Conservation (phyloP, 139 green algal species). For the Trebouxia sp. region DNA sequence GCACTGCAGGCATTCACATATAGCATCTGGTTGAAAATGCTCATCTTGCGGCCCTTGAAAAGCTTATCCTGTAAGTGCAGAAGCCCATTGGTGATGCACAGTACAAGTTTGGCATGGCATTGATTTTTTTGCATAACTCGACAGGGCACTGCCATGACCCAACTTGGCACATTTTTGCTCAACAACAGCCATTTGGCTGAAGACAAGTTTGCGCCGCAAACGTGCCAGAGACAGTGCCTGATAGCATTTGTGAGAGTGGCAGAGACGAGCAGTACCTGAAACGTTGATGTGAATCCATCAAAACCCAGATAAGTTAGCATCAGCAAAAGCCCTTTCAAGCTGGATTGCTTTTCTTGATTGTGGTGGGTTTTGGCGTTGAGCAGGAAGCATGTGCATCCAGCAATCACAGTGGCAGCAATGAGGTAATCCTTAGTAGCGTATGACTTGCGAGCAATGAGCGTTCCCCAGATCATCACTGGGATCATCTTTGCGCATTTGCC, state of each 20-base stretch:
- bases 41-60: constrained; percentile 96
- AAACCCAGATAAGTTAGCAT: constrained; percentile 87
- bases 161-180: not conserved
- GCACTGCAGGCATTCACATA: constrained; percentile 74
- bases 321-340: not conserved
- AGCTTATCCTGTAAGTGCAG: constrained; percentile 86
- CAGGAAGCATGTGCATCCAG: constrained; percentile 87
- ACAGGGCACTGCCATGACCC: no score
- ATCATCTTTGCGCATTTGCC: constrained; percentile 98
- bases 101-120: no score
- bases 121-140: no score
- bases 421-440: constrained; percentile 84
- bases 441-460: constrained; percentile 84
- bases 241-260: no score
- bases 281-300: constrained; percentile 98
- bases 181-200: not conserved
- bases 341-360: not conserved
- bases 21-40: constrained; percentile 91
- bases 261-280: no score
- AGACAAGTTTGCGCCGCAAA: not conserved
- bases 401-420: constrained; percentile 76
- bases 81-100: no score
- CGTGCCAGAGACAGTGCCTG: not conserved
- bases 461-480: constrained; percentile 98
- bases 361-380: constrained; percentile 37